Evolutionary conservation across 306 rosid species (phyloP), one percentile per base, ranked within the genome.

Genomic region (Cicer yamashitae): DNA sequence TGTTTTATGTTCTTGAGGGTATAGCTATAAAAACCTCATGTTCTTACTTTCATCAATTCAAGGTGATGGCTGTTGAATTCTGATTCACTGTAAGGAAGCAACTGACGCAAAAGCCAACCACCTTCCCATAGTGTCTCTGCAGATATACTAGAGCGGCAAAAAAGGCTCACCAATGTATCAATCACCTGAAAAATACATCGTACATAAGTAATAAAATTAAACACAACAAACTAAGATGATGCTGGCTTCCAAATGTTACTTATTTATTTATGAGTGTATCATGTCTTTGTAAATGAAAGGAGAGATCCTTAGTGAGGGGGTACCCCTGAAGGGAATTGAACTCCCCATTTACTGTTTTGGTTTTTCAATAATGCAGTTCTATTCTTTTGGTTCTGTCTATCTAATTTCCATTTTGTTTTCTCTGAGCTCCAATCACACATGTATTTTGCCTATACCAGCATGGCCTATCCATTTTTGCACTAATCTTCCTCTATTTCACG

Each of bases 21-120:
- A 20, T 81, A 63, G 63, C 64, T 6, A 38, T 59, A 58, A 58
- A 65, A 65, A 71, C 38, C 25, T 44, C 20, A 8, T 54, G 71
- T 34, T 75, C 97, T 87, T 84, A 94, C 98, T 70, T 85, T 85
- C 85, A 94, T 74, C 83, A 86, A 54, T 65, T 86, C 87, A 82
- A 84, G 93, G 82, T 94, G 98, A 82, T 80, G 74, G 30, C 83
- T 82, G 76, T 82, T 91, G 67, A 94, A 87, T 71, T 94, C 97
- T 66, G 90, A 88, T 79, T 89, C 94, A 9, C 93, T 87, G 78
- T 90, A 87, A 67, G 98, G 97, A 79, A 91, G 87, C 87, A 94
- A 79, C 92, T 91, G 98, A 54, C 96, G 90, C 87, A 94, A 83
- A 84, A 94, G 98, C 98, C 98, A 94, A 76, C 97, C 98, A 22